These are phyloP conservation scores for Aureobasidium sp. DNA, from an alignment of 2,329 filamentous ascomycete species.

Conservation along the genomic window DNA sequence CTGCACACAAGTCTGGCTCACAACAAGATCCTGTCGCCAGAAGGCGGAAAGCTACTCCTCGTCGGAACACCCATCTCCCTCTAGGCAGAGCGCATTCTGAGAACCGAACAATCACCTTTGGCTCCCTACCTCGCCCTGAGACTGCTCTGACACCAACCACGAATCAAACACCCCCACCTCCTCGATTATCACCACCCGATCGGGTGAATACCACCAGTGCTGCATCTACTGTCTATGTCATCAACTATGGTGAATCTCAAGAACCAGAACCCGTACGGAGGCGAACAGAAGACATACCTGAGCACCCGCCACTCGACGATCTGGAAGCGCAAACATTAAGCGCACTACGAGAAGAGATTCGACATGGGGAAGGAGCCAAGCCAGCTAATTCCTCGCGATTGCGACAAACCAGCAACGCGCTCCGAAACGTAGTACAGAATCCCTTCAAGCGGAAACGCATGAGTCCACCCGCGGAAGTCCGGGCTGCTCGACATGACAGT, in stretches of 20 bases:
- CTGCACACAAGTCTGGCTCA: conserved; percentile 11
- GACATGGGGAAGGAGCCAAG: too few relatives aligned
- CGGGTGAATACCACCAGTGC: conserved; percentile 53
- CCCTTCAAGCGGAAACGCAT: conserved; percentile 50
- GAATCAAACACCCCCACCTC: conserved; percentile 28
- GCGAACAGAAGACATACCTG: conserved; percentile 12
- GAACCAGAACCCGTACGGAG: conserved; percentile 31
- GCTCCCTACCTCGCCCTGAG: conserved; percentile 15
- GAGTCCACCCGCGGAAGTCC: conserved; percentile 52
- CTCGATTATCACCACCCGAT: conserved; percentile 45
- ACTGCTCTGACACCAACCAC: not conserved
- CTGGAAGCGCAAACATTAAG: not conserved
- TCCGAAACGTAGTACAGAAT: conserved; percentile 46
- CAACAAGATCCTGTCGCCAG: conserved; percentile 16
- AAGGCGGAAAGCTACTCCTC: conserved; percentile 17
- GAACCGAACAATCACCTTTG: conserved; percentile 16
- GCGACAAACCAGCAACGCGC: conserved; percentile 11
- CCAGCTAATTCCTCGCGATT: conserved; percentile 12
- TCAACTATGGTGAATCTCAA: conserved; percentile 48
- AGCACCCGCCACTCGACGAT: not conserved
- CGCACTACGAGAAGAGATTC: not conserved
- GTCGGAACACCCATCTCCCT: conserved; percentile 22
- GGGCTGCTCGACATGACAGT: conserved; percentile 25
- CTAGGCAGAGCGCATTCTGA: conserved; percentile 25
- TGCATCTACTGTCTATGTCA: conserved; percentile 54